Percentiles rank a stretch among this genome's conserved stretches.
phyloP scores from a whole-genome alignment of 768 basidiomycete species.

The Termitomyces eurrhizus region DNA sequence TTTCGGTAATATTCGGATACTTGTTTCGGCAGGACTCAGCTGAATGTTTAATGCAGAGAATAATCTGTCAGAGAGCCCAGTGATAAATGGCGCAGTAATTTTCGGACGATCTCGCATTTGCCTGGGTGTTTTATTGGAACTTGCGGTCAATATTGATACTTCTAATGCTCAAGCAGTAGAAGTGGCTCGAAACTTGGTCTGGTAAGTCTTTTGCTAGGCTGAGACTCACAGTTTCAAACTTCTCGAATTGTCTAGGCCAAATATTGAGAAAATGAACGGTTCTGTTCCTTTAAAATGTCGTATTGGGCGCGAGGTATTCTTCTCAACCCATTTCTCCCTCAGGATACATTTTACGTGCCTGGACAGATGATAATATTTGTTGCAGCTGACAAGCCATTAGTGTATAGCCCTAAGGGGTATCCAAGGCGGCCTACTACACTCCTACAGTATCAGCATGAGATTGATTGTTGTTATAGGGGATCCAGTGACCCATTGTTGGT shows the following conservation, averaged over 20 bases:
- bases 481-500: neutral
- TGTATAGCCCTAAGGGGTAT: neutral
- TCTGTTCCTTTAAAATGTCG: neutral
- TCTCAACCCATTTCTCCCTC: neutral
- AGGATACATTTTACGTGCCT: neutral
- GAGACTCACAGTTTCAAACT: neutral
- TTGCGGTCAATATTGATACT: neutral
- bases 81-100: slow-evolving; percentile 1
- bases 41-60: neutral
- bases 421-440: neutral
- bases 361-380: neutral
- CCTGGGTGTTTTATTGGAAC: slow-evolving; percentile 2
- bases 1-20: neutral
- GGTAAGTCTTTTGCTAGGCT: neutral
- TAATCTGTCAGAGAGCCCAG: neutral
- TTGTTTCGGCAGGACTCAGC: neutral
- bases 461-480: neutral
- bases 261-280: neutral
- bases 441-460: neutral
- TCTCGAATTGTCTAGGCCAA: neutral
- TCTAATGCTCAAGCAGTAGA: neutral
- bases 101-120: slow-evolving; percentile 4
- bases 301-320: neutral
- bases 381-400: neutral
- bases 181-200: neutral